Base-by-base conservation (phyloP, 2,329 filamentous ascomycete genomes). In the Aspergillus pseudotamarii region DNA sequence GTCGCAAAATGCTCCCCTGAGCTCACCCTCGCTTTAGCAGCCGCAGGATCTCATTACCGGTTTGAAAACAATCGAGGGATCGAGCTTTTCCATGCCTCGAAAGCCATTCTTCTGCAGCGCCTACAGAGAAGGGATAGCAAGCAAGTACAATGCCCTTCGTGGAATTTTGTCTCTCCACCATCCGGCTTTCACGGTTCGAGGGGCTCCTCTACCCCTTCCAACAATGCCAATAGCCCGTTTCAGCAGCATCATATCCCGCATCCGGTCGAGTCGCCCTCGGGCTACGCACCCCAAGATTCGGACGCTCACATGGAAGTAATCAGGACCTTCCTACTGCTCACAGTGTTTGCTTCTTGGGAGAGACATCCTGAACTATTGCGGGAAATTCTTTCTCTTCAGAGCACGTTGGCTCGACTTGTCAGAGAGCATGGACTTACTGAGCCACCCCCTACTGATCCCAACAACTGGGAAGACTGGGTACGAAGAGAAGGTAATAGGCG, bases 311-410 rank as follows among this genome's bases (percentile, higher is more conserved):
- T 84, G 76, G 81, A 83, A 66, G 79, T 82, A 8, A 82, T 84
- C 46, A 80, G 82, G 58, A 82, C 83, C 0, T 80, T 85, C 28
- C 68, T 84, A 11, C 72, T 85, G 3, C 77, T 88, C n/a, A 87
- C 86, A 61, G 85, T 85, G 0, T 84, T 86, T 71, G 85, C 85
- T 14, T 87, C 85, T 0, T 88, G 86, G 86, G 84, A 85, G 59
- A 82, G 83, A 67, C 86, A 87, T 65, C 82, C 82, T 21, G 84
- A 85, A 58, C 79, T 87, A 11, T 73, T 86, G n/a, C 80, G 83
- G 59, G 85, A 88, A 70, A 85, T 85, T 12, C 78, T 87, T 30
- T 83, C 83, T 1, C 81, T 88, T 45, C 84, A 86, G 67, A 86
- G 85, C 62, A 82, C 85, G 28, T 74, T 88, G 45, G 84, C 85